Percentiles rank a stretch among this genome's conserved stretches.
Evolutionary conservation across 2,329 filamentous ascomycete species (phyloP).

Genomic region (Arthrobotrys entomopaga): DNA sequence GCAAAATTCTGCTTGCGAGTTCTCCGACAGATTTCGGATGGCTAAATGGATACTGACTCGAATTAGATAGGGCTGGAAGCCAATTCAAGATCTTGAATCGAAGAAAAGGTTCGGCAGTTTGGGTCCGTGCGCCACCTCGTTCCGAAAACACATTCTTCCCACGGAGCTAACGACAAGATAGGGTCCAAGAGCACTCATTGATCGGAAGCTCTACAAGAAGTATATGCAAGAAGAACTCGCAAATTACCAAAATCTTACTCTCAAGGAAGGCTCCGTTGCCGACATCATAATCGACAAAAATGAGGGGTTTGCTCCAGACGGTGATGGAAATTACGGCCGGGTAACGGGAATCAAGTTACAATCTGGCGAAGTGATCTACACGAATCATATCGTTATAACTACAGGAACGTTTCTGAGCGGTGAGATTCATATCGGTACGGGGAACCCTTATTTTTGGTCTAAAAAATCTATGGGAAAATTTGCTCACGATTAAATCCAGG

Average conservation of each 20-base stretch:
- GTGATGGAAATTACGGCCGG: conserved; percentile 67
- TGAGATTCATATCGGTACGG: conserved; percentile 82
- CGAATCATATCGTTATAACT: conserved; percentile 87
- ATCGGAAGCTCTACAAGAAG: conserved; percentile 85
- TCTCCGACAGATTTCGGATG: no score
- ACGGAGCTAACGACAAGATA: conserved; percentile 56
- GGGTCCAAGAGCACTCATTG: conserved; percentile 94
- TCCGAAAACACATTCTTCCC: no score
- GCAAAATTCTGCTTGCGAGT: no score
- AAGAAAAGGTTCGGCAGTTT: conserved; percentile 92
- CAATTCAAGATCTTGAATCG: conserved; percentile 91
- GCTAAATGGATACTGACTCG: background rate
- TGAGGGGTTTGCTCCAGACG: conserved; percentile 60
- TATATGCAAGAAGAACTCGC: conserved; percentile 90
- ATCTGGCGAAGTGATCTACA: conserved; percentile 82
- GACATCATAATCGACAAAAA: conserved; percentile 82
- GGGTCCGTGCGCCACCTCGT: conserved; percentile 66
- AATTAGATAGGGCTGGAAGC: conserved; percentile 83
- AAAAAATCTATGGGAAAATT: background rate
- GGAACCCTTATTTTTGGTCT: background rate
- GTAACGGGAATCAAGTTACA: conserved; percentile 88
- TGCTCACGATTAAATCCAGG: conserved; percentile 64
- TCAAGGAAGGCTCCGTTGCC: conserved; percentile 87
- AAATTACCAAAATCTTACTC: conserved; percentile 78
- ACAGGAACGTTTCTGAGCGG: conserved; percentile 95